phyloP scores from a whole-genome alignment of 1,284 basidiomycete species.

The Volvariella surrecta region DNA sequence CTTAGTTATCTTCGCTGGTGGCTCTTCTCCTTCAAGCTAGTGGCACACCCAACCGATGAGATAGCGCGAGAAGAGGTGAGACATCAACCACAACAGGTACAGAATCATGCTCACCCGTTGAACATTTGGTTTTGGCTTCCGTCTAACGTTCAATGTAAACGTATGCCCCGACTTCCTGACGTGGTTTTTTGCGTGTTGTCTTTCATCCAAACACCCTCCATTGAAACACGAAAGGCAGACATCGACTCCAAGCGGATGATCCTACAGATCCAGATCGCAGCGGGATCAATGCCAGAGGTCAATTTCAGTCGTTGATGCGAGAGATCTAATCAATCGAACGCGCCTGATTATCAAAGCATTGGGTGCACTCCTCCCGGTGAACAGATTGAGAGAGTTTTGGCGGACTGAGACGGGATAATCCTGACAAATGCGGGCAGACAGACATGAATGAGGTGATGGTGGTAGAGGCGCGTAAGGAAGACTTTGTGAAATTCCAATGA shows the following conservation, averaged over 20 bases:
- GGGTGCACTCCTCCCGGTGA: slow-evolving; percentile 87
- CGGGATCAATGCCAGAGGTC: slow-evolving; percentile 1
- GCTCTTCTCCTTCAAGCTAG: slow-evolving; percentile 60
- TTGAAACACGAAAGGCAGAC: slow-evolving; percentile 94
- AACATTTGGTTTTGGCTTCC: slow-evolving; percentile 60
- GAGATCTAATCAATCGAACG: slow-evolving; percentile 12
- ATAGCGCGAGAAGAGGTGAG: neutral
- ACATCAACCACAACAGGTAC: too few relatives aligned
- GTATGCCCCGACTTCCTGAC: slow-evolving; percentile 64
- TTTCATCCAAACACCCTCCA: slow-evolving; percentile 67
- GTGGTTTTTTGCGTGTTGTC: slow-evolving; percentile 71
- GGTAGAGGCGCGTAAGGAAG: too few relatives aligned
- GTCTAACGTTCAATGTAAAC: slow-evolving; percentile 78
- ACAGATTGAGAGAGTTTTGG: slow-evolving; percentile 42
- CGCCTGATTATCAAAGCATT: slow-evolving; percentile 94
- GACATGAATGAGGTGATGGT: neutral
- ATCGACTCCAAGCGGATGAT: slow-evolving; percentile 71
- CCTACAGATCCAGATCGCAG: slow-evolving; percentile 31
- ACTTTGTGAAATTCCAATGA: too few relatives aligned
- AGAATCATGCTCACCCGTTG: slow-evolving; percentile 49
- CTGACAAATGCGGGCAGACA: slow-evolving; percentile 23
- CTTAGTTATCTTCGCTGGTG: slow-evolving; percentile 81
- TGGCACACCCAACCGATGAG: neutral
- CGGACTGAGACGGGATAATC: slow-evolving; percentile 28
- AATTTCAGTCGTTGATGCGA: slow-evolving; percentile 9